phyloP scores from a whole-genome alignment of 2,329 filamentous ascomycete species.

The Penicillium crustosum region DNA sequence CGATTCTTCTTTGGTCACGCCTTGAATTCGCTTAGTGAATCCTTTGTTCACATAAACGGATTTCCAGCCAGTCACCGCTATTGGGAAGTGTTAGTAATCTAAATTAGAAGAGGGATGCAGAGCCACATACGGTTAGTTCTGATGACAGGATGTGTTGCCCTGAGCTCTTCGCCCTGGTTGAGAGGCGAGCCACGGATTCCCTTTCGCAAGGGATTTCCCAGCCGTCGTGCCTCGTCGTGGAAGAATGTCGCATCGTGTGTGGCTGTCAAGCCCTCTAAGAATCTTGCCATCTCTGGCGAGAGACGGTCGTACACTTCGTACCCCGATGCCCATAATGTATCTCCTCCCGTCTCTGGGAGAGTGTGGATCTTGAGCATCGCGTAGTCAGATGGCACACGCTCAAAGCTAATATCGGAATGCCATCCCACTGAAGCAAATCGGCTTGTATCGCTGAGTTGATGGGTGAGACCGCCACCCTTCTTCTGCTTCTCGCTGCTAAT shows the following conservation, averaged over 20 bases:
- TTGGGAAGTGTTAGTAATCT: background rate
- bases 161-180: background rate
- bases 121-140: background rate
- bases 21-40: background rate
- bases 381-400: background rate
- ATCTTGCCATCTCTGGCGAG: conserved; percentile 36
- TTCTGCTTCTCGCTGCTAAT: background rate
- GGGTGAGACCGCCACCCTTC: background rate
- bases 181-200: background rate
- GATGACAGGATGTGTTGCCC: background rate
- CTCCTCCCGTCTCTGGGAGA: background rate
- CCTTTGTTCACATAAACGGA: background rate
- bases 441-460: background rate
- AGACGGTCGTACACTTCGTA: conserved; percentile 45
- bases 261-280: conserved; percentile 41
- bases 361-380: background rate
- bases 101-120: background rate
- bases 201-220: background rate
- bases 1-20: background rate
- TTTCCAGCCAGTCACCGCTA: background rate
- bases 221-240: background rate
- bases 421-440: background rate
- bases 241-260: conserved; percentile 22
- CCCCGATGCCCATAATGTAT: background rate
- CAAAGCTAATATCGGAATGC: background rate